Conservation (phyloP, 139 green algal species). For the Bryopsis sp. region DNA sequence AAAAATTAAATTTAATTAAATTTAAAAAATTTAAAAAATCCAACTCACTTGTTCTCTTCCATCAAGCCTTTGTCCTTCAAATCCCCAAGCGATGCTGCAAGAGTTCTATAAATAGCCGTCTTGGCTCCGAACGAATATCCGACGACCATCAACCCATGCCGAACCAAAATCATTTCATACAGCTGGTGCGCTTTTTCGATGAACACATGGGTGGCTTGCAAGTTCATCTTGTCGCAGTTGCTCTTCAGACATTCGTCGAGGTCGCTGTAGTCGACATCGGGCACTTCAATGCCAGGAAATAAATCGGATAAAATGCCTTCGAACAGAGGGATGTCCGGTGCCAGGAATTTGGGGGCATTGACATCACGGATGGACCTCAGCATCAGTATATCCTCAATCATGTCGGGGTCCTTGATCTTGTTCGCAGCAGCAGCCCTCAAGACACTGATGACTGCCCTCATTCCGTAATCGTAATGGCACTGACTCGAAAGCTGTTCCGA, state of each 20-base stretch:
- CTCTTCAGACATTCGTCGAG: constrained; percentile 29
- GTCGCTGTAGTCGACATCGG: constrained; percentile 41
- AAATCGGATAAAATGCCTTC: constrained; percentile 68
- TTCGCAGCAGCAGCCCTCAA: constrained; percentile 53
- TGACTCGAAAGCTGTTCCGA: constrained; percentile 72
- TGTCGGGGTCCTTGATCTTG: no score
- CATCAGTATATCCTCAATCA: constrained; percentile 65
- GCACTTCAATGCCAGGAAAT: constrained; percentile 59
- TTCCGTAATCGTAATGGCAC: constrained; percentile 77
- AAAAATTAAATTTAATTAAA: no score
- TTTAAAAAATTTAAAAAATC: no score
- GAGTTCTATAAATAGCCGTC: constrained; percentile 45
- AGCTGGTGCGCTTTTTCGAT: constrained; percentile 69
- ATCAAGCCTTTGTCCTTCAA: constrained; percentile 34
- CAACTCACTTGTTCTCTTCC: constrained; percentile 40
- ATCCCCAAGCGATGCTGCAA: constrained; percentile 44
- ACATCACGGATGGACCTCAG: constrained; percentile 63
- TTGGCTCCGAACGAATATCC: constrained; percentile 57
- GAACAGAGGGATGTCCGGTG: constrained; percentile 69
- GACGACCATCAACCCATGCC: constrained; percentile 76
- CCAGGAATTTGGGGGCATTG: constrained; percentile 77
- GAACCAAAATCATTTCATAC: constrained; percentile 78
- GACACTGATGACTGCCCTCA: constrained; percentile 69
- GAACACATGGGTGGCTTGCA: constrained; percentile 31
- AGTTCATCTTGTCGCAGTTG: constrained; percentile 20